Conservation (phyloP, 192 early-diverging fungal genomes). For the Coemansia sp. region DNA sequence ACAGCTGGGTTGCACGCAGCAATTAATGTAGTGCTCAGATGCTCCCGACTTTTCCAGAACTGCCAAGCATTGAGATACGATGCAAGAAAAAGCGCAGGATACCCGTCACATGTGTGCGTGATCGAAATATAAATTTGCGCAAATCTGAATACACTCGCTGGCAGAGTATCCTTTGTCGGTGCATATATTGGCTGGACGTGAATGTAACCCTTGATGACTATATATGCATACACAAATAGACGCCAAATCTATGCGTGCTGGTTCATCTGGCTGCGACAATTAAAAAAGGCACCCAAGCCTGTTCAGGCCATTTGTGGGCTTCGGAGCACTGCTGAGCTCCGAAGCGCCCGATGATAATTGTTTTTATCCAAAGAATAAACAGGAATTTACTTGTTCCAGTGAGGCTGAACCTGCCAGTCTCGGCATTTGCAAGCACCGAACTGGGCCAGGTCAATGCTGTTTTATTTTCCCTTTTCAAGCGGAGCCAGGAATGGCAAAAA, state of each 20-base stretch:
- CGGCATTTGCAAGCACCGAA: too few relatives aligned
- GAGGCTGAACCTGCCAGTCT: too few relatives aligned
- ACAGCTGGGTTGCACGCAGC: constrained; percentile 2
- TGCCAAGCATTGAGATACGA: neutral
- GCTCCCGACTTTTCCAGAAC: neutral
- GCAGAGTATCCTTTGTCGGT: neutral
- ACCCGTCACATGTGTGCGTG: neutral
- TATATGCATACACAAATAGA: neutral
- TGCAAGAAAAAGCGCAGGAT: neutral
- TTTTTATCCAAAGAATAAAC: too few relatives aligned
- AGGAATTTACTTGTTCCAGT: too few relatives aligned
- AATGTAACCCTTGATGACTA: neutral
- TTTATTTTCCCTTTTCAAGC: neutral
- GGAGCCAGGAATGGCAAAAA: too few relatives aligned
- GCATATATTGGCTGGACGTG: neutral
- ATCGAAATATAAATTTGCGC: neutral
- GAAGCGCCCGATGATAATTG: too few relatives aligned
- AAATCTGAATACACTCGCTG: neutral
- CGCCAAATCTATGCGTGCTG: too few relatives aligned
- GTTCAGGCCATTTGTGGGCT: neutral
- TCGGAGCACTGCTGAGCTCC: neutral
- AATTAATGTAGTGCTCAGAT: neutral
- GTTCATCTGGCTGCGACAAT: constrained; percentile 2
- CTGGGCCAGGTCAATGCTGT: too few relatives aligned
- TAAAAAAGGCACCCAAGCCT: neutral